These are phyloP conservation scores for Cenococcum geophilum DNA, from an alignment of 495 filamentous ascomycete species.

Conservation along the genomic window DNA sequence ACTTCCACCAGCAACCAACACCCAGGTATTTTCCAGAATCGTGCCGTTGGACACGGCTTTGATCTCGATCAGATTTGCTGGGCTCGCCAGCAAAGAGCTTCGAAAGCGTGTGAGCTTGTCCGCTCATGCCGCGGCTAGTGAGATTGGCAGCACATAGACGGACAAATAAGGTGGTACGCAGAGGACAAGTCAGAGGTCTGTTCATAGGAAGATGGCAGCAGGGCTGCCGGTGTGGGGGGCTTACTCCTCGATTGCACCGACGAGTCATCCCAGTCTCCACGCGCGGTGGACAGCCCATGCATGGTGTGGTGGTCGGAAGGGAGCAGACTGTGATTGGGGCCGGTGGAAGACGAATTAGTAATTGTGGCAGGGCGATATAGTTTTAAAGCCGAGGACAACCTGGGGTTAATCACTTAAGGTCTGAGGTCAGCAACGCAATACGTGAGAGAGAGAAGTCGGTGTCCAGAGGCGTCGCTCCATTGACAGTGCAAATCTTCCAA, in stretches of 20 bases:
- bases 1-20: not conserved
- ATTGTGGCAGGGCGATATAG: not conserved
- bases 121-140: not conserved
- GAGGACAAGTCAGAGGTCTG: not conserved
- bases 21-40: not conserved
- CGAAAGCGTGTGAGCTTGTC: not conserved
- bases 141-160: not conserved
- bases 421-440: not conserved
- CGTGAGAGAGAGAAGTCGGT: no score
- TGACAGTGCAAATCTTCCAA: no score
- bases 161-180: not conserved
- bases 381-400: not conserved
- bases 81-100: constrained; percentile 5
- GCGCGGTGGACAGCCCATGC: not conserved
- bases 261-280: not conserved
- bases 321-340: not conserved
- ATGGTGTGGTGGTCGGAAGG: not conserved
- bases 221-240: not conserved
- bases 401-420: not conserved
- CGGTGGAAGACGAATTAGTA: not conserved
- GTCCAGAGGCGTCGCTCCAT: no score
- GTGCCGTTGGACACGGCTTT: not conserved
- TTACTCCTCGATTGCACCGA: not conserved
- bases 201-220: not conserved
- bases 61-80: not conserved